Percentiles rank a stretch among this genome's conserved stretches.
phyloP scores from a whole-genome alignment of 208 protist species.

The Leishmania lainsoni region DNA sequence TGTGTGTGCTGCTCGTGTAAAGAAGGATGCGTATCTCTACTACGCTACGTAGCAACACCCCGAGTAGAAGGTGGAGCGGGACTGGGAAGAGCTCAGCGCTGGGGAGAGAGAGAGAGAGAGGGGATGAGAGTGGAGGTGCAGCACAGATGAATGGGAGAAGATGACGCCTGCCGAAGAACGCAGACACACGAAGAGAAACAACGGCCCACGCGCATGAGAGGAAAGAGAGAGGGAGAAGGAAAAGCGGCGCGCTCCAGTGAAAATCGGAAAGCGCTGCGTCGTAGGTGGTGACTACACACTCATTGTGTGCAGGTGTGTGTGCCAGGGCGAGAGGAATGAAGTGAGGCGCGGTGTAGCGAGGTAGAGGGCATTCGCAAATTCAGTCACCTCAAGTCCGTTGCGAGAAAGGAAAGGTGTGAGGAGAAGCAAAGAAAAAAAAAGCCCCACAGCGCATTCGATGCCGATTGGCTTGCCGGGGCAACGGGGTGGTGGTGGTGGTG shows the following conservation, averaged over 20 bases:
- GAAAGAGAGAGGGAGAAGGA: not conserved
- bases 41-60: not conserved
- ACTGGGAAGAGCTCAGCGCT: not conserved
- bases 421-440: not conserved
- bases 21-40: no score
- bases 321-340: not conserved
- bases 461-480: not conserved
- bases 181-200: constrained; percentile 10
- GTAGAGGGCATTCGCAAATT: not conserved
- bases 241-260: not conserved
- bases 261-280: not conserved
- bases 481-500: no score
- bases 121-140: not conserved
- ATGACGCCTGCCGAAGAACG: not conserved
- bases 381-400: no score
- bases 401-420: not conserved
- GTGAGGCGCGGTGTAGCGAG: not conserved
- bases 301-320: not conserved
- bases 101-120: not conserved
- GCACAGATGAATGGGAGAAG: not conserved
- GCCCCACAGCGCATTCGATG: not conserved
- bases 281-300: not conserved
- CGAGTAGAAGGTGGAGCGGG: no score
- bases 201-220: not conserved
- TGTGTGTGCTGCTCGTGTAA: no score